phyloP scores from a whole-genome alignment of 2,329 filamentous ascomycete species.

The Rhynchosporium secalis region DNA sequence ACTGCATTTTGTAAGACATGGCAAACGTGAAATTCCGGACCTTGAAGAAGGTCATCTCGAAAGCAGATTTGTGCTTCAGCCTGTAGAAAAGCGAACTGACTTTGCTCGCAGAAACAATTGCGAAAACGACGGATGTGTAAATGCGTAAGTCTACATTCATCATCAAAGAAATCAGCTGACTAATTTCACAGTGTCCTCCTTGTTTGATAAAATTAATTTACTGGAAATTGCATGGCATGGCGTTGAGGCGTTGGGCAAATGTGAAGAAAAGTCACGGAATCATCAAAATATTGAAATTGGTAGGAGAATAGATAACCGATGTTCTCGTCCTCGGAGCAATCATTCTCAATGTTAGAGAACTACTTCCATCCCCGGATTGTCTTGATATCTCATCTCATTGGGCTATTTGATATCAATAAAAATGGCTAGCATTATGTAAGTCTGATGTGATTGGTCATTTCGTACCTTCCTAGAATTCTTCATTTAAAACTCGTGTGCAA shows the following conservation, averaged over 20 bases:
- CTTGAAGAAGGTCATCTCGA: neutral
- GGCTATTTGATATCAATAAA: no score
- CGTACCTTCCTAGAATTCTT: constrained; percentile 10
- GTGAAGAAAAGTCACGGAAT: constrained; percentile 1
- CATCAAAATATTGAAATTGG: neutral
- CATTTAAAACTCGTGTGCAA: neutral
- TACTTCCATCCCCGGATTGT: neutral
- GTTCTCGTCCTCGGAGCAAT: neutral
- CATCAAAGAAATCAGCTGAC: neutral
- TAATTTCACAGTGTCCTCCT: constrained; percentile 29
- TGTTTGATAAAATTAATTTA: constrained; percentile 25
- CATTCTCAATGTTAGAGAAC: neutral
- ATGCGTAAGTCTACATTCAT: constrained; percentile 25
- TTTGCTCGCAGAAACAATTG: constrained; percentile 16
- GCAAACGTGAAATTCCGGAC: neutral
- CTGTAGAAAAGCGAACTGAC: neutral
- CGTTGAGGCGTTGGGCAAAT: constrained; percentile 22
- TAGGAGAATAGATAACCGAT: constrained; percentile 8
- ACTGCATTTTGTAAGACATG: neutral
- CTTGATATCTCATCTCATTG: no score
- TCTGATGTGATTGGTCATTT: constrained; percentile 10
- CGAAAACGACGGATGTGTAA: constrained; percentile 31
- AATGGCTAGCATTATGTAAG: constrained; percentile 5
- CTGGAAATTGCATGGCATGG: constrained; percentile 25
- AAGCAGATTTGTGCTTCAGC: neutral